Base-by-base conservation (phyloP, 2,329 filamentous ascomycete species). In the Nigrospora oryzae region DNA sequence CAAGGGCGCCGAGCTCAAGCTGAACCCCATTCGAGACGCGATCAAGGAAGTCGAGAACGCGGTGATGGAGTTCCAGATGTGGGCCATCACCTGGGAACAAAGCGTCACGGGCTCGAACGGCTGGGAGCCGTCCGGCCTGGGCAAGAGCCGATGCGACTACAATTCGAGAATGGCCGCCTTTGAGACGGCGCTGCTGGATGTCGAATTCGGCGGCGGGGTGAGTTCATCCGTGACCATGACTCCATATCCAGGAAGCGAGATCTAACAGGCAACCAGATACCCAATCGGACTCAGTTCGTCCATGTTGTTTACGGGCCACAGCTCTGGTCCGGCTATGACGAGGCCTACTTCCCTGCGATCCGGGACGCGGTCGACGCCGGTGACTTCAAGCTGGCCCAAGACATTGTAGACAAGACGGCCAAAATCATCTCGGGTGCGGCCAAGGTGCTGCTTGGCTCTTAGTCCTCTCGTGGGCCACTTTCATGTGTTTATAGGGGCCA, bases 241-340 rank as follows among this genome's bases (percentile, higher is more conserved):
- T n/a, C 28, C 2, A 15, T 32, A n/a, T 10, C 7, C 4, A 17
- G 34, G 31, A 13, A 19, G 23, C 35, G 47, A 38, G 16, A 34
- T 17, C 37, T 31, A 45, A 42, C 46, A 31, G 6, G 28, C 38
- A 47, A 19, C 46, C 45, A 89, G 85, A 77, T 95, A 5, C 86
- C 87, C 35, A 88, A 88, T 55, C 83, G 91, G 51, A 86, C 86
- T 5, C 93, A 97, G 66, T 98, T 89, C 74, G 95, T 94, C 64
- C 93, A 96, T 64, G 77, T 94, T 58, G 69, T 98, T 46, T 95
- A 90, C 60, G 91, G 86, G 2, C 93, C 93, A 1, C 79, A 88
- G 57, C 70, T 79, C 3, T 90, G 88, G 84, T 83, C 82, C 32
- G 79, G 76, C 34, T 77, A 83, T 52, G 77, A 84, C 31, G 76